Base-by-base conservation (phyloP, 2,329 filamentous ascomycete species). In the Colletotrichum sp. region DNA sequence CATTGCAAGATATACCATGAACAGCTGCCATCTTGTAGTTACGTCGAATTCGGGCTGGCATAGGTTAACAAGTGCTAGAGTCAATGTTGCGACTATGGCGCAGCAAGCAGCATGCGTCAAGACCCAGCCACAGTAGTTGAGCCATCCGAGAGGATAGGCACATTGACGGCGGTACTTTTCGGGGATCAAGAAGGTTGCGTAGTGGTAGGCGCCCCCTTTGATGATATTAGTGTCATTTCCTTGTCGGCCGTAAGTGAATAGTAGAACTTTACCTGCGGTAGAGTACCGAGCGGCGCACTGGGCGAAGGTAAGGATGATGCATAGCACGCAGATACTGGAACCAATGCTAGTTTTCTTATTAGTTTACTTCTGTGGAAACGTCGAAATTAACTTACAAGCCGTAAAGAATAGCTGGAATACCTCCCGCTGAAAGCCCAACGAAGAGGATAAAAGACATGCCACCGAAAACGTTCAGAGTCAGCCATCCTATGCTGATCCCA, bases 91-190 rank as follows among this genome's bases (percentile, higher is more conserved):
- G 6, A 52, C 44, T 4, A 52, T 52, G 44, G 60, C 60, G 21
- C 60, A 63, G 60, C 60, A 63, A 34, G 28, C 60, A 32, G 28
- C 60, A 63, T 63, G 60, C 6, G 60, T 63, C 28, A 63, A 63
- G 15, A 63, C 60, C 60, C 60, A 63, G 26, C 60, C 60, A 24
- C 60, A 34, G 16, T 63, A 63, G 60, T 63, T 63, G 10, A 63
- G 60, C 60, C 60, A 63, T n/a, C 60, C 60, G 34, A 63, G 60
- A 34, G 60, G 60, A 34, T 63, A 63, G 18, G 60, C 60, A 34
- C 28, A 63, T 63, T 63, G 60, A 8, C 28, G 60, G 34, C 60
- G 60, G 34, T 63, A 63, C 1, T 8, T 49, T 12, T 49, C 44
- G 1, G 44, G 44, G 6, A 49, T 49, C 44, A 49, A 21, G n/a